Evolutionary conservation across 345 rosid species (phyloP), one percentile per base, ranked within the genome.

Genomic region (Rubroshorea leprosula): DNA sequence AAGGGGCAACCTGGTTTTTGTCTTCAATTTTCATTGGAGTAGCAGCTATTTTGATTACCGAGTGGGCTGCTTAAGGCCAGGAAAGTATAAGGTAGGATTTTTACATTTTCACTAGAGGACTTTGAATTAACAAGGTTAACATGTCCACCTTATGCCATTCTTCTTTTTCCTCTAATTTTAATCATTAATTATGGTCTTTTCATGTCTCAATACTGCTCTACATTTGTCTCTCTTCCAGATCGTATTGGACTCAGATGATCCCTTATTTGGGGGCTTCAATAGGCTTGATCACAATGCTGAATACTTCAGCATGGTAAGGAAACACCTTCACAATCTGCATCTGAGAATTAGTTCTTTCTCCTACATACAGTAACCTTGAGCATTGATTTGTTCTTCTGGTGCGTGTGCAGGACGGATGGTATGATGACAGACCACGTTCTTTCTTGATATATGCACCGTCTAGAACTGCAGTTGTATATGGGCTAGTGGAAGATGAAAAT

Each of bases 21-120:
- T 89, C 67, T 86, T 86, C 75, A 92, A 92, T 67, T 92, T 92
- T 68, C 96, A 92, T 66, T 89, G 96, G 98, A 73, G 60, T 62
- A 83, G 78, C 59, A 92, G 95, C 74, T 92, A 89, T 69, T 80
- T 77, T 12, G 86, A 86, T 66, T 92, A 86, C 74, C 78, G 81
- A 22, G 65, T 92, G 1, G 98, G 98, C 63, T 86, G 98, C 84
- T 66, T 71, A 57, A 74, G 79, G 77, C 79, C 95, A 3, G 98
- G 96, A 56, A 92, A 92, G 70, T 92, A 92, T 70, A 84, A 84
- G 96, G 98, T 92, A 83, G 23, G 13, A 4, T 18, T 27, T 45
- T 43, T 57, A 6, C 5, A 5, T 9, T 14, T 9, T 7, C 11
- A 13, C 41, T 35, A 35, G 9, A 35, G 3, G 41, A 35, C 41